A percentile compares a stretch with the other conserved stretches of the same genome.
These are phyloP conservation scores for Bacterosira constricta DNA, from an alignment of 108 stramenopile species.

Conservation along the genomic window DNA sequence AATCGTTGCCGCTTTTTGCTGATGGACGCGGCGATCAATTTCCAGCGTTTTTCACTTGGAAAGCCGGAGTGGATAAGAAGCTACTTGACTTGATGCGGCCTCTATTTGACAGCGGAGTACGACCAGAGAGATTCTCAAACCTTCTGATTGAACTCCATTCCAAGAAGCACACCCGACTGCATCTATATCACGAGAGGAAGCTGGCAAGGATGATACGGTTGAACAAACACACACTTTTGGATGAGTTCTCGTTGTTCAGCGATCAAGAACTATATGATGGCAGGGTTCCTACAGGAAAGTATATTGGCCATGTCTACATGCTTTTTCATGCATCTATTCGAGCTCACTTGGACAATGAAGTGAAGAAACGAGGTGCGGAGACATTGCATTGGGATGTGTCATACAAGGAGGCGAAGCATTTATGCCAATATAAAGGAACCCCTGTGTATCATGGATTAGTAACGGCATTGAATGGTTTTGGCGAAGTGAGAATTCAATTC, in stretches of 20 bases:
- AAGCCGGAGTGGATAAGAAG: conserved; percentile 26
- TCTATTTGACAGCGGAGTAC: conserved; percentile 27
- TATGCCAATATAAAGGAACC: no score
- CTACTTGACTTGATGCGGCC: conserved; percentile 41
- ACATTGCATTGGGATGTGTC: conserved; percentile 26
- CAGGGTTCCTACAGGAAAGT: conserved; percentile 27
- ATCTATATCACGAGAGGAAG: no score
- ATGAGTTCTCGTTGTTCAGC: background rate
- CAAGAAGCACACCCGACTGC: background rate
- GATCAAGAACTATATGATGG: conserved; percentile 20
- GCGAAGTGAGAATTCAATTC: no score
- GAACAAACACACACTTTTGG: no score
- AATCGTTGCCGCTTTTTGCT: background rate
- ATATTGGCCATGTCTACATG: conserved; percentile 25
- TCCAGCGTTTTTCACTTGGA: conserved; percentile 37
- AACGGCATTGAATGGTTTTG: no score
- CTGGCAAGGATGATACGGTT: no score
- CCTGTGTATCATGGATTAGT: no score
- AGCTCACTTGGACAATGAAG: conserved; percentile 14
- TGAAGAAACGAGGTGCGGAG: conserved; percentile 25
- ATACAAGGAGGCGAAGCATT: conserved; percentile 30
- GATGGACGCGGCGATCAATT: conserved; percentile 22
- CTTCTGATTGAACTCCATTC: conserved; percentile 32
- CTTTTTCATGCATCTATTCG: conserved; percentile 9
- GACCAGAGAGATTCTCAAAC: conserved; percentile 25